phyloP scores from a whole-genome alignment of 805 yeast species.

The Saccharomyces mikatae region DNA sequence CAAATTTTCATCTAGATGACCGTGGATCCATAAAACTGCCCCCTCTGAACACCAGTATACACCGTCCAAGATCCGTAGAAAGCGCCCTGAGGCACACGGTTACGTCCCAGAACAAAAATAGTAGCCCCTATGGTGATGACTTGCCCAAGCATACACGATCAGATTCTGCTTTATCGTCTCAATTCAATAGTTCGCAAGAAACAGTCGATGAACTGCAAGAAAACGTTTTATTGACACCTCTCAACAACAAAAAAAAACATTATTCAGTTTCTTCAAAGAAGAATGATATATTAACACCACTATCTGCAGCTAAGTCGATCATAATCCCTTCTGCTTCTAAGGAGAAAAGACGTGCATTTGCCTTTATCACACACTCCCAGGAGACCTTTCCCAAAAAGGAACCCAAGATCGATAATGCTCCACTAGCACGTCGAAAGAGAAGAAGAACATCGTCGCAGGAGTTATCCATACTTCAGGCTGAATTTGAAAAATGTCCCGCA shows the following conservation, averaged over 20 bases:
- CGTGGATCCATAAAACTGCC: conserved; percentile 26
- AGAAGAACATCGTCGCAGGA: conserved; percentile 91
- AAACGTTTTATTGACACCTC: conserved; percentile 1
- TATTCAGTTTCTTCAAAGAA: conserved; percentile 9
- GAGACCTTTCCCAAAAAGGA: conserved; percentile 78
- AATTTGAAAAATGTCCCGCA: conserved; percentile 67
- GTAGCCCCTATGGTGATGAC: background rate
- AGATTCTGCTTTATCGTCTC: background rate
- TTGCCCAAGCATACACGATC: background rate
- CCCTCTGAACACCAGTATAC: conserved; percentile 15
- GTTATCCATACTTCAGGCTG: conserved; percentile 68
- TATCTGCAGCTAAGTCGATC: conserved; percentile 29
- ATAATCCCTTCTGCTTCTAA: conserved; percentile 25
- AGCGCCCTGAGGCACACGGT: conserved; percentile 22
- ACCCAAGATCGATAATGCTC: conserved; percentile 83
- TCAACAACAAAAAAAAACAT: conserved; percentile 1
- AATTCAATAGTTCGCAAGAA: background rate
- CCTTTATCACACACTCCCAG: conserved; percentile 90
- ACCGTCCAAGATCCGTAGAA: conserved; percentile 20
- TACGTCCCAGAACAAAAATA: background rate
- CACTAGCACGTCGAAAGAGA: conserved; percentile 86
- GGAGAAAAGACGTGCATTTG: conserved; percentile 43
- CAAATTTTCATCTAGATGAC: conserved; percentile 19
- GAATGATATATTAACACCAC: conserved; percentile 24
- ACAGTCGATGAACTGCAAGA: background rate